Evolutionary conservation across 441 rosid species (phyloP), one percentile per base, ranked within the genome.

Genomic region (Codiaeum variegatum): DNA sequence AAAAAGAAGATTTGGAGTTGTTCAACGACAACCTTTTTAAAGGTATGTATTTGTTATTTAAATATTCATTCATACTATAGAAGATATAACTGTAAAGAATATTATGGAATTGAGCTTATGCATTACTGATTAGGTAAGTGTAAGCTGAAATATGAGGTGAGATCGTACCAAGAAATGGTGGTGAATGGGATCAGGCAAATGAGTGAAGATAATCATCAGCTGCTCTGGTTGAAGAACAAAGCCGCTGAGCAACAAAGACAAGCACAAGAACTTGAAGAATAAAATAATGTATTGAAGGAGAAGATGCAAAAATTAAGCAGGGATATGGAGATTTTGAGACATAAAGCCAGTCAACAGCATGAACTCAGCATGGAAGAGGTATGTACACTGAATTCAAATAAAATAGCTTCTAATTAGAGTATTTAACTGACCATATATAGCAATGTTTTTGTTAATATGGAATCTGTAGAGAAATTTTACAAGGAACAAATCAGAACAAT

Each of bases 341-440:
- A 81, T 21, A 83, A 88, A 64, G 84, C 88, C 28, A 84, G 73
- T 78, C 54, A 80, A 81, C 93, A 86, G 47, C 85, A 85, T 52
- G 88, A 90, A 56, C 86, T 85, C 79, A 75, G 76, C 83, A 74
- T 78, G 75, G 90, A 86, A 79, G 96, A 86, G 92, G 97, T 90
- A 76, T 40, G 12, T 40, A 10, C 7, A 7, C 71, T 38, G 29
- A 29, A 73, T 47, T n/a, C n/a, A n/a, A n/a, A n/a, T n/a, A n/a
- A n/a, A 51, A n/a, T 18, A 21, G 7, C 28, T 7, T n/a, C 28
- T 10, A n/a, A n/a, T n/a, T n/a, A n/a, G n/a, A n/a, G n/a, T n/a
- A 54, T 23, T 46, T 26, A 24, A 49, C 60, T 29, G 58, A 66
- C 6, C 58, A 36, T 36, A 36, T 36, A 5, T 66, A 9, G 3